phyloP scores from a whole-genome alignment of 352 stramenopile species.

The Phytopythium litorale region DNA sequence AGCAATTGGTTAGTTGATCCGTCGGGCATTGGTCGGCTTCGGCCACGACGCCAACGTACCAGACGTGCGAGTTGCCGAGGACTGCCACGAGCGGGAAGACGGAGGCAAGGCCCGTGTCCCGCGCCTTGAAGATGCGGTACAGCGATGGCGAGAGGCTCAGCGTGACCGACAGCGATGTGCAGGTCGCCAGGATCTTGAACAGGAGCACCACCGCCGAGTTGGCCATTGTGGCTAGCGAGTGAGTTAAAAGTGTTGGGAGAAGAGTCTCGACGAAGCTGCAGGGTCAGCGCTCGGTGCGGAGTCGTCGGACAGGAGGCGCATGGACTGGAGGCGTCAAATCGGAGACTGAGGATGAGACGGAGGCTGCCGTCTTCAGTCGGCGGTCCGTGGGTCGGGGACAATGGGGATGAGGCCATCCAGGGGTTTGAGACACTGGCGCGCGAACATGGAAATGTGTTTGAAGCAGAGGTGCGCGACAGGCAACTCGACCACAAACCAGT shows the following conservation, averaged over 20 bases:
- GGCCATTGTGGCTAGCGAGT: constrained; percentile 11
- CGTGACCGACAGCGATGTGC: constrained; percentile 27
- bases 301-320: not conserved
- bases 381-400: not conserved
- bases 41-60: constrained; percentile 5
- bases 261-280: not conserved
- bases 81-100: constrained; percentile 32
- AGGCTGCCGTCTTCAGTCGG: not conserved
- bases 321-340: not conserved
- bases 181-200: constrained; percentile 23
- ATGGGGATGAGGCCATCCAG: not conserved
- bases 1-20: not conserved
- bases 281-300: not conserved
- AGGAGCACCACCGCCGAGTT: constrained; percentile 25
- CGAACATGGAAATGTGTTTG: constrained; percentile 6
- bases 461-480: not conserved
- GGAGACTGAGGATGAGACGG: not conserved
- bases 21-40: not conserved
- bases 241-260: not conserved
- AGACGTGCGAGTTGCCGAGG: constrained; percentile 27
- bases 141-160: constrained; percentile 31
- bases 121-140: constrained; percentile 30
- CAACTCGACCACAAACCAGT: not conserved
- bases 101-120: constrained; percentile 26
- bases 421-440: constrained; percentile 3